A percentile compares a stretch with the other conserved stretches of the same genome.
Conservation (phyloP, 192 early-diverging fungal genomes). For the Kappamyces sp. region DNA sequence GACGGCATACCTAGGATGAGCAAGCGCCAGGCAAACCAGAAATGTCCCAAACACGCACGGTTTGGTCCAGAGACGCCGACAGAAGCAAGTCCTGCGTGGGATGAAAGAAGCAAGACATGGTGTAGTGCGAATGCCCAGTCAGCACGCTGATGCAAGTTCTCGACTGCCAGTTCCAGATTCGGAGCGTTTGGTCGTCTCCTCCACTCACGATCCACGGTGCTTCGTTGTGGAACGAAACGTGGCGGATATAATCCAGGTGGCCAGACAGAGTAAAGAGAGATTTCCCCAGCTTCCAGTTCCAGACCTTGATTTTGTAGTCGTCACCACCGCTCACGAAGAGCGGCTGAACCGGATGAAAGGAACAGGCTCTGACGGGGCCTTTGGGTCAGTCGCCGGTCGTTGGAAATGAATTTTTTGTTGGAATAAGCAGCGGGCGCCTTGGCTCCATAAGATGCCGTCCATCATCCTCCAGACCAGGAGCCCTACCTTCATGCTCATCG, state of each 20-base stretch:
- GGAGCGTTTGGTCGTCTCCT: slow-evolving; percentile 98
- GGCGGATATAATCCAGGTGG: slow-evolving; percentile 97
- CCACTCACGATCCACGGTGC: slow-evolving; percentile 96
- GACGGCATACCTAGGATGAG: neutral
- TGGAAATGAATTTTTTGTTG: neutral
- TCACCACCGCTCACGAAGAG: slow-evolving; percentile 98
- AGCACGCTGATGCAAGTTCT: slow-evolving; percentile 94
- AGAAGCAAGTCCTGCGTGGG: slow-evolving; percentile 96
- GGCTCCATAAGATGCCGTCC: neutral
- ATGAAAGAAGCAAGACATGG: slow-evolving; percentile 98
- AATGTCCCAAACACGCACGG: slow-evolving; percentile 99
- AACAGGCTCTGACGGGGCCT: slow-evolving; percentile 95
- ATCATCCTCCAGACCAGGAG: neutral
- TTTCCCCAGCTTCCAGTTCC: slow-evolving; percentile 97
- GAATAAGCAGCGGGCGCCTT: too few species aligned
- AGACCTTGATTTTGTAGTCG: slow-evolving; percentile 99
- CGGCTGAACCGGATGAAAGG: slow-evolving; percentile 93
- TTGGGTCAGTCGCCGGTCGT: neutral
- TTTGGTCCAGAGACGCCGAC: slow-evolving; percentile 92
- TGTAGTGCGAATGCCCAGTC: slow-evolving; percentile 98
- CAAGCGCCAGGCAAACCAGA: slow-evolving; percentile 50
- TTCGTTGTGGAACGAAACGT: slow-evolving; percentile 95
- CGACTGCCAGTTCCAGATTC: slow-evolving; percentile 99
- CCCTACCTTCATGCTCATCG: slow-evolving; percentile 96
- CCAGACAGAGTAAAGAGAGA: slow-evolving; percentile 96